phyloP scores from a whole-genome alignment of 2,329 filamentous ascomycete genomes.

The Stagonosporopsis rhizophila region DNA sequence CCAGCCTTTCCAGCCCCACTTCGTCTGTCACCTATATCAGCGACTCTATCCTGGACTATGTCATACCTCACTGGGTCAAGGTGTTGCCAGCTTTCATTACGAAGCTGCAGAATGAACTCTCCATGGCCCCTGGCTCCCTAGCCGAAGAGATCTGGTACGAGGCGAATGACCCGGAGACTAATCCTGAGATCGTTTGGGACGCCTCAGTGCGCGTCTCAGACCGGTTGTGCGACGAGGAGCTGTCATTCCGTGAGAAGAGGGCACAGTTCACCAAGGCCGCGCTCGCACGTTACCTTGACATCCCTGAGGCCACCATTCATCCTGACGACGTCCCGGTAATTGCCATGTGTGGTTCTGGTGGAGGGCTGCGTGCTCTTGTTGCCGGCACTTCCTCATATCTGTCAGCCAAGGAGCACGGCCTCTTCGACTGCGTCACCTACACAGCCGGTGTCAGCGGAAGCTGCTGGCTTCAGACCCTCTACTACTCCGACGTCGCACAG shows the following conservation, averaged over 20 bases:
- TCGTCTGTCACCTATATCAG: slow-evolving; percentile 49
- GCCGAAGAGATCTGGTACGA: slow-evolving; percentile 94
- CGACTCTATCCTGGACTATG: slow-evolving; percentile 68
- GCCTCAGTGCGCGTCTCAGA: slow-evolving; percentile 82
- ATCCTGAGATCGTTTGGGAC: slow-evolving; percentile 86
- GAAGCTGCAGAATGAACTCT: slow-evolving; percentile 87
- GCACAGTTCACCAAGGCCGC: slow-evolving; percentile 73
- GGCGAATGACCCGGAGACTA: slow-evolving; percentile 79
- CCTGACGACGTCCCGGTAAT: slow-evolving; percentile 93
- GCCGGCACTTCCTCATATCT: slow-evolving; percentile 88
- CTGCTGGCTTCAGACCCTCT: slow-evolving; percentile 92
- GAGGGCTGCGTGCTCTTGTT: slow-evolving; percentile 86
- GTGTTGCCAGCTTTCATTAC: slow-evolving; percentile 75
- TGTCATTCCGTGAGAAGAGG: slow-evolving; percentile 73
- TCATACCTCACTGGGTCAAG: slow-evolving; percentile 84
- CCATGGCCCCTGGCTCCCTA: slow-evolving; percentile 84
- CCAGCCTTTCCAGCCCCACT: slow-evolving; percentile 38
- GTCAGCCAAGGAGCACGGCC: slow-evolving; percentile 81
- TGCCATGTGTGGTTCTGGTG: slow-evolving; percentile 92
- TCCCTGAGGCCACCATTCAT: slow-evolving; percentile 82
- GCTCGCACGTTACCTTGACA: slow-evolving; percentile 79
- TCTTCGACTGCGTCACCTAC: slow-evolving; percentile 95
- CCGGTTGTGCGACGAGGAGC: slow-evolving; percentile 83
- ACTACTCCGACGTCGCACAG: slow-evolving; percentile 78
- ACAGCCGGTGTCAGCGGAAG: slow-evolving; percentile 94